phyloP scores from a whole-genome alignment of 179 eudicot species.

The Beta corolliflora region DNA sequence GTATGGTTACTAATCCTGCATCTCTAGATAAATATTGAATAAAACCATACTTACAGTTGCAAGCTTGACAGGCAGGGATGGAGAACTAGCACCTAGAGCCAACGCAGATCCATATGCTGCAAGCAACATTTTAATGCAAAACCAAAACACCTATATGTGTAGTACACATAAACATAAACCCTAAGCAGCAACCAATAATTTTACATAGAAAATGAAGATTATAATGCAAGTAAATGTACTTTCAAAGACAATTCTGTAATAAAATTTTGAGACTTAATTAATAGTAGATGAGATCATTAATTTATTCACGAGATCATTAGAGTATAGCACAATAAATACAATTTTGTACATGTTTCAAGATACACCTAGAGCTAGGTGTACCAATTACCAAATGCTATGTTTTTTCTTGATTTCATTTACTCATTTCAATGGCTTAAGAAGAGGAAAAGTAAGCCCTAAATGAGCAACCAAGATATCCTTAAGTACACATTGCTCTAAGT shows the following conservation, averaged over 20 bases:
- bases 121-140: constrained; percentile 42
- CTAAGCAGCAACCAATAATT: not conserved
- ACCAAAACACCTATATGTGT: constrained; percentile 42
- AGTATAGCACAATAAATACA: too few species aligned
- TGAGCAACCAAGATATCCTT: too few species aligned
- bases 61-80: constrained; percentile 28
- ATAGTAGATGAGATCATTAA: not conserved
- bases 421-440: too few species aligned
- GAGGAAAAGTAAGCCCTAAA: too few species aligned
- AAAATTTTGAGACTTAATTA: not conserved
- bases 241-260: too few species aligned
- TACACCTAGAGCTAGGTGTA: too few species aligned
- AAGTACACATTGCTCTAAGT: too few species aligned
- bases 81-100: constrained; percentile 38
- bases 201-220: not conserved
- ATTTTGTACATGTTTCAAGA: too few species aligned
- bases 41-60: constrained; percentile 31
- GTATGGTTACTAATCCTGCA: not conserved
- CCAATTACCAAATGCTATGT: too few species aligned
- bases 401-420: too few species aligned
- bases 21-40: too few species aligned
- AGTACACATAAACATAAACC: not conserved
- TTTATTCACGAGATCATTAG: too few species aligned
- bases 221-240: not conserved
- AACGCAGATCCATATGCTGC: constrained; percentile 43